phyloP scores from a whole-genome alignment of 306 rosid species.

The Vigna angularis region DNA sequence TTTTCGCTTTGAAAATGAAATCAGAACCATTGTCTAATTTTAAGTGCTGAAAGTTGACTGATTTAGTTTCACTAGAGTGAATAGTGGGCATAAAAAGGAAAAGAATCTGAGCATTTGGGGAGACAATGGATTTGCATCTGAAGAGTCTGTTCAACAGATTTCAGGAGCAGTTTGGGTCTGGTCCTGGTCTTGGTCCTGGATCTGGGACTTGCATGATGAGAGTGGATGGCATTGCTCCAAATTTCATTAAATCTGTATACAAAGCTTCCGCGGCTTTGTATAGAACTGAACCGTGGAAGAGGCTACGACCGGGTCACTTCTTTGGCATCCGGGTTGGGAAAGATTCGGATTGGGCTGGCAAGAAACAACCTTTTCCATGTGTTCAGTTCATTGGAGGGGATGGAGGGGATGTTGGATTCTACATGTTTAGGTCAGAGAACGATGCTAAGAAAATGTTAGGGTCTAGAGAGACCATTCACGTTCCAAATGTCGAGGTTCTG shows the following conservation, averaged over 20 bases:
- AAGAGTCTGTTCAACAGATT: constrained; percentile 68
- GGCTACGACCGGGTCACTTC: constrained; percentile 60
- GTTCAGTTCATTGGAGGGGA: constrained; percentile 79
- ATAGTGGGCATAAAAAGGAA: not conserved
- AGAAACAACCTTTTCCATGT: constrained; percentile 70
- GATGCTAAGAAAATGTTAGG: constrained; percentile 80
- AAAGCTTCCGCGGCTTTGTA: constrained; percentile 73
- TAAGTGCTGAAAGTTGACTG: constrained; percentile 8
- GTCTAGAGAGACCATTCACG: constrained; percentile 62
- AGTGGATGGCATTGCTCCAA: constrained; percentile 66
- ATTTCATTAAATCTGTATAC: constrained; percentile 60
- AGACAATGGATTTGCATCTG: constrained; percentile 72
- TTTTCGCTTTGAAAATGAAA: not conserved
- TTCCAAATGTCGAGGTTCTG: constrained; percentile 65
- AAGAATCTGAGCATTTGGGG: constrained; percentile 39
- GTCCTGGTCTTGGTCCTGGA: constrained; percentile 81
- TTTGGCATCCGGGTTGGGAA: constrained; percentile 73
- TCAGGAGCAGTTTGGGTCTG: constrained; percentile 78
- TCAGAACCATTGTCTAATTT: constrained; percentile 13
- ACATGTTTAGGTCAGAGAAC: constrained; percentile 65
- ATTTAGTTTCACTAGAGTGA: constrained; percentile 37
- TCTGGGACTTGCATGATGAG: constrained; percentile 74
- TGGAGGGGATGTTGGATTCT: constrained; percentile 71
- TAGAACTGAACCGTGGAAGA: constrained; percentile 72
- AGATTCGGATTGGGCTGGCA: constrained; percentile 68